phyloP scores from a whole-genome alignment of 768 basidiomycete genomes.

The Kwoniella sp. region DNA sequence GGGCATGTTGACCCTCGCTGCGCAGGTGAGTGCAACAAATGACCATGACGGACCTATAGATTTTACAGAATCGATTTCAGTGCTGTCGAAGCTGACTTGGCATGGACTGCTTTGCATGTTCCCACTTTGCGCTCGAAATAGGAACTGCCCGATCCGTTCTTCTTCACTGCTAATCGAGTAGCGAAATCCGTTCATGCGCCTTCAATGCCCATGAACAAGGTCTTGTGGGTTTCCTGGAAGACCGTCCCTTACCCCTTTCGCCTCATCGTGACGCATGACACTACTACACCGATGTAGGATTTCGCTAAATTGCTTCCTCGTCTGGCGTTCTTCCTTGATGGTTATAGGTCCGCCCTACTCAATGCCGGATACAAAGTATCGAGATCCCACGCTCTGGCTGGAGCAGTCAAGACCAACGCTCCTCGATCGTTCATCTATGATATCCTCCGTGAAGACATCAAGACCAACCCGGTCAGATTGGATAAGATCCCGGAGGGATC shows the following conservation, averaged over 20 bases:
- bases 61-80: too few relatives aligned
- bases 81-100: not conserved
- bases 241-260: not conserved
- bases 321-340: constrained; percentile 1
- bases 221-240: constrained; percentile 20
- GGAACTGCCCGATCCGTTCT: constrained; percentile 47
- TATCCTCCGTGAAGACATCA: constrained; percentile 81
- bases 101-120: too few relatives aligned
- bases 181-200: constrained; percentile 31
- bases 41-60: not conserved
- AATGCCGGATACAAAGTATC: constrained; percentile 82
- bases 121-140: constrained; percentile 5
- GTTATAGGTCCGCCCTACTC: constrained; percentile 76
- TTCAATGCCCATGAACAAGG: constrained; percentile 21
- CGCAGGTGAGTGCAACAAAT: constrained; percentile 64
- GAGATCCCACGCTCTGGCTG: constrained; percentile 84
- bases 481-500: constrained; percentile 76
- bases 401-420: constrained; percentile 89
- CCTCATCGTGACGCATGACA: not conserved
- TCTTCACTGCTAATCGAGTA: constrained; percentile 45
- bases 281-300: not conserved
- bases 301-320: constrained; percentile 2
- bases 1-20: constrained; percentile 90
- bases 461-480: constrained; percentile 76
- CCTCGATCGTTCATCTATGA: constrained; percentile 72